These are phyloP conservation scores for Trametes meyenii DNA, from an alignment of 768 basidiomycete genomes.

Conservation along the genomic window DNA sequence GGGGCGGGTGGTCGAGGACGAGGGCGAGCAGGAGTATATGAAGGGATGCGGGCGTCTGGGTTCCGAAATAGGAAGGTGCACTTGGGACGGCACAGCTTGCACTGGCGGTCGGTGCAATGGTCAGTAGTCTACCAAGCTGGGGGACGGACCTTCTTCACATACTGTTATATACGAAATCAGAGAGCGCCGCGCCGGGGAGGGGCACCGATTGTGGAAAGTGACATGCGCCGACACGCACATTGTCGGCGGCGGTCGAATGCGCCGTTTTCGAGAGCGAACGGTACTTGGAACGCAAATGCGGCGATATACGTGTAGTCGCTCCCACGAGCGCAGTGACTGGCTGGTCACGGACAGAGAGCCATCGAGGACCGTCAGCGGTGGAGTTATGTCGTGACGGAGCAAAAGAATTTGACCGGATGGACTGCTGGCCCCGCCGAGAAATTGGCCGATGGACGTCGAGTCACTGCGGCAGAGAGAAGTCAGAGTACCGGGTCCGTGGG, in stretches of 20 bases:
- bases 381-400: too few relatives aligned
- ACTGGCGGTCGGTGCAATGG: not conserved
- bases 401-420: too few relatives aligned
- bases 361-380: too few relatives aligned
- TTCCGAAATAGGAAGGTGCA: not conserved
- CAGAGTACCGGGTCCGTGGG: too few relatives aligned
- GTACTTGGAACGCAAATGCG: slow-evolving; percentile 1
- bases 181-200: not conserved
- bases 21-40: not conserved
- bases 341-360: not conserved
- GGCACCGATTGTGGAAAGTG: not conserved
- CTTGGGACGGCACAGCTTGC: not conserved
- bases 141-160: not conserved
- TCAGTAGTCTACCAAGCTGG: too few relatives aligned
- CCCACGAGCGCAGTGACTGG: not conserved
- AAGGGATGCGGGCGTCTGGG: not conserved
- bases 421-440: too few relatives aligned
- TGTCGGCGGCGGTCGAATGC: not conserved
- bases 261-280: not conserved
- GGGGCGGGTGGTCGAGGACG: not conserved
- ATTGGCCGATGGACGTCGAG: too few relatives aligned
- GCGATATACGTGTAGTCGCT: not conserved
- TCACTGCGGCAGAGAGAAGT: too few relatives aligned
- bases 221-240: not conserved
- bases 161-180: not conserved